These are phyloP conservation scores for Sclerotinia borealis DNA, from an alignment of 2,329 filamentous ascomycete species.

Conservation along the genomic window DNA sequence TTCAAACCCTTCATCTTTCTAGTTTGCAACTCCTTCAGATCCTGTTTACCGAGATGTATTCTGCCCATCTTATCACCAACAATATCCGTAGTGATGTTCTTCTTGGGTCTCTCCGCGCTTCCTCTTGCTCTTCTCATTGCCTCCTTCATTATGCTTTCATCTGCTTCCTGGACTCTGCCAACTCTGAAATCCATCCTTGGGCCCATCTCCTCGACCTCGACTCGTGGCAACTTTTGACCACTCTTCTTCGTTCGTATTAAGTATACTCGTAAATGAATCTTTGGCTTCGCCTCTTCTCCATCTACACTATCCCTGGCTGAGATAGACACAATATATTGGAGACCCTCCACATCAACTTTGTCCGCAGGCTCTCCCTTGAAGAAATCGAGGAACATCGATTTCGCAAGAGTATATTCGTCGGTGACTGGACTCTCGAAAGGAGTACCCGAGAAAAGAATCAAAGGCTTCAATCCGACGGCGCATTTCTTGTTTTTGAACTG, in stretches of 20 bases:
- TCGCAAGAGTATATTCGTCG: slow-evolving; percentile 77
- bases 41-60: slow-evolving; percentile 85
- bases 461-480: slow-evolving; percentile 76
- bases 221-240: slow-evolving; percentile 78
- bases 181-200: slow-evolving; percentile 88
- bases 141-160: slow-evolving; percentile 76
- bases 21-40: slow-evolving; percentile 80
- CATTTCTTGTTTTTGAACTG: slow-evolving; percentile 75
- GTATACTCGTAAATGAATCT: slow-evolving; percentile 70
- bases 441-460: slow-evolving; percentile 86
- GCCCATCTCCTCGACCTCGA: slow-evolving; percentile 93
- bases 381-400: slow-evolving; percentile 82
- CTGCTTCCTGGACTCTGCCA: slow-evolving; percentile 73
- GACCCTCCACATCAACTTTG: slow-evolving; percentile 88
- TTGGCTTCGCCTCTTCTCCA: slow-evolving; percentile 45
- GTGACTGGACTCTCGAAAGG: slow-evolving; percentile 77
- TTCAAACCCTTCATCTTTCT: slow-evolving; percentile 99
- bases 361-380: slow-evolving; percentile 75
- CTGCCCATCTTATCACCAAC: slow-evolving; percentile 96
- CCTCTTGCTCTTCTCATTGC: slow-evolving; percentile 81
- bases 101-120: slow-evolving; percentile 75
- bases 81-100: slow-evolving; percentile 86
- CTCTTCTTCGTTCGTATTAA: slow-evolving; percentile 79
- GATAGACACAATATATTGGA: slow-evolving; percentile 85
- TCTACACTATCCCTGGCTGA: slow-evolving; percentile 59